Evolutionary conservation across 371 early-diverging fungal genomes (phyloP).

Genomic region (Blakeslea trispora): DNA sequence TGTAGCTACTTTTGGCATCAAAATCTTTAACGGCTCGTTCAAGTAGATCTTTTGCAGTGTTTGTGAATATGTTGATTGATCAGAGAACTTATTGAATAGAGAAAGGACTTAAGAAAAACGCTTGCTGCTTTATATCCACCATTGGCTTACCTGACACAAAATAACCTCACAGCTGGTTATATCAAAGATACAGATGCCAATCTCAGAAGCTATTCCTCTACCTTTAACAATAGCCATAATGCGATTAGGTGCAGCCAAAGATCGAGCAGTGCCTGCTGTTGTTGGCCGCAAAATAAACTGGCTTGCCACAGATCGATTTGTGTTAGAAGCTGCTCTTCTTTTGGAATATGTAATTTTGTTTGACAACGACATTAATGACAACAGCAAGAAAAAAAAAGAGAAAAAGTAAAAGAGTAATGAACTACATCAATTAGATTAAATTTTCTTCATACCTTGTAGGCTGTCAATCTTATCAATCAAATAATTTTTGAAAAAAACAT

Average conservation of each 20-base stretch:
- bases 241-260: background rate
- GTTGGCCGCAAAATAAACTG: background rate
- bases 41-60: conserved; percentile 65
- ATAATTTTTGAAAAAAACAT: too few species aligned
- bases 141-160: conserved; percentile 57
- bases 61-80: conserved; percentile 61
- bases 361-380: too few species aligned
- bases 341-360: too few species aligned
- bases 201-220: conserved; percentile 53
- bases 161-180: conserved; percentile 61
- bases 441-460: too few species aligned
- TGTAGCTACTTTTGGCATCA: conserved; percentile 3
- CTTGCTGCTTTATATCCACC: background rate
- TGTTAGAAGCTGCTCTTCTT: too few species aligned
- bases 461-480: too few species aligned
- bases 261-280: conserved; percentile 1
- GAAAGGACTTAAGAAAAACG: too few species aligned
- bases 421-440: too few species aligned
- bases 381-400: too few species aligned
- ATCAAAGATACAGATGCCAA: conserved; percentile 69
- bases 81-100: conserved; percentile 53
- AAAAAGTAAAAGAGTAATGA: too few species aligned
- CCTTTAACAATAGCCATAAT: conserved; percentile 56
- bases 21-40: conserved; percentile 63
- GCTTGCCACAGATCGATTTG: too few species aligned